A percentile compares a stretch with the other conserved stretches of the same genome.
These are phyloP conservation scores for Mycotypha africana DNA, from an alignment of 371 early-diverging fungal genomes.

Conservation along the genomic window DNA sequence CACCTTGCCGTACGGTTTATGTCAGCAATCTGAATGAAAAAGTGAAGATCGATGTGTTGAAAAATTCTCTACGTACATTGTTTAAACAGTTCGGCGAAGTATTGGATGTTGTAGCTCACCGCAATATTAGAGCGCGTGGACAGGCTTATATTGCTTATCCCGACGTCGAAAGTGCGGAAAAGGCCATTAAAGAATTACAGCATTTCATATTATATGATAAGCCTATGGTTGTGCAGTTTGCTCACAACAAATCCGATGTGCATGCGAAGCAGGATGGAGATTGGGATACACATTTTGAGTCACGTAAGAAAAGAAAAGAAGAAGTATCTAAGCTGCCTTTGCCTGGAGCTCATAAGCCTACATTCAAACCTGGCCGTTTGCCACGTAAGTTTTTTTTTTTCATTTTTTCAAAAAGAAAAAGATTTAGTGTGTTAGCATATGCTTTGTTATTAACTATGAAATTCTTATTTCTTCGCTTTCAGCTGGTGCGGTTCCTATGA, in stretches of 20 bases:
- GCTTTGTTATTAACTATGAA: too few relatives aligned
- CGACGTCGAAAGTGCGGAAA: constrained; percentile 60
- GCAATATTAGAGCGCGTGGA: constrained; percentile 68
- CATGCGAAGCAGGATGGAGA: constrained; percentile 75
- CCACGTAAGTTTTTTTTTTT: too few relatives aligned
- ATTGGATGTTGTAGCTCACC: constrained; percentile 63
- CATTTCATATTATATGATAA: constrained; percentile 78
- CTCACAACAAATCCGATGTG: constrained; percentile 76
- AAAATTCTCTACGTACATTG: constrained; percentile 70
- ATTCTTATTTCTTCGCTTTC: too few relatives aligned
- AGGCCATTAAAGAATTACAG: constrained; percentile 83
- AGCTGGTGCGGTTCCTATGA: constrained; percentile 1
- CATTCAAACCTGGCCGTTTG: constrained; percentile 23
- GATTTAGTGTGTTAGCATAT: background rate
- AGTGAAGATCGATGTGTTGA: constrained; percentile 73
- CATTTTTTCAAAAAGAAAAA: constrained; percentile 10
- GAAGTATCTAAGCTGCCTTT: constrained; percentile 26
- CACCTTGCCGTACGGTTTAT: constrained; percentile 82
- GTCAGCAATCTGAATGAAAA: constrained; percentile 85
- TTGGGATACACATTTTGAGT: constrained; percentile 48
- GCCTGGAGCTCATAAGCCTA: constrained; percentile 41
- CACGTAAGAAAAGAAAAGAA: constrained; percentile 52
- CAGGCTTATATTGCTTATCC: constrained; percentile 78
- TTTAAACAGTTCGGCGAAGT: constrained; percentile 75
- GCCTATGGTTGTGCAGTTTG: constrained; percentile 84